These are phyloP conservation scores for bread wheat (Triticum aestivum) DNA, from an alignment of 176 grass and related monocot species.

Conservation along the genomic window DNA sequence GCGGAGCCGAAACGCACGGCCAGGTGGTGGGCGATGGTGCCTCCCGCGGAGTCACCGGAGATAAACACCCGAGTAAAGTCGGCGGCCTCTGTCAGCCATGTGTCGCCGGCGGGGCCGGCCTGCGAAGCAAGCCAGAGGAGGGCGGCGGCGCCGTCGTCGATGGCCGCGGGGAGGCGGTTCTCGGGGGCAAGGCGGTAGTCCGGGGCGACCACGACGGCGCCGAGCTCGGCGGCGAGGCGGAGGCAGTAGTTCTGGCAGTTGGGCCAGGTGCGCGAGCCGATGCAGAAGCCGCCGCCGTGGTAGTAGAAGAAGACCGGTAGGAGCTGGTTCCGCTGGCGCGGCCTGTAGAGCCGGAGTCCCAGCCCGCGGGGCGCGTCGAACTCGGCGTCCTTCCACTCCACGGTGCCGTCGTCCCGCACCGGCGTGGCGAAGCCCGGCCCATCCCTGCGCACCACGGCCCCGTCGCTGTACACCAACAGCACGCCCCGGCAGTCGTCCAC, in stretches of 20 bases:
- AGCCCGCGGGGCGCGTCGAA: constrained; percentile 49
- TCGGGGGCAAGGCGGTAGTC: constrained; percentile 92
- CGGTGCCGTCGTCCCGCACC: constrained; percentile 57
- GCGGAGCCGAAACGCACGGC: constrained; percentile 62
- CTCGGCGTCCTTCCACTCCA: constrained; percentile 63
- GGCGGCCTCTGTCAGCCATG: constrained; percentile 53
- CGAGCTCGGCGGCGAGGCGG: constrained; percentile 60
- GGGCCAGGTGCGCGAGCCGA: constrained; percentile 79
- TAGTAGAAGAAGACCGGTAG: constrained; percentile 79
- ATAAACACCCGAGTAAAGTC: constrained; percentile 59
- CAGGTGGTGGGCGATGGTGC: constrained; percentile 76
- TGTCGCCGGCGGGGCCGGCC: constrained; percentile 11
- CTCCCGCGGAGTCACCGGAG: constrained; percentile 84
- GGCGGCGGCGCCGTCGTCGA: constrained; percentile 45
- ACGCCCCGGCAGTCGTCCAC: constrained; percentile 72
- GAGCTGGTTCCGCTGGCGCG: neutral
- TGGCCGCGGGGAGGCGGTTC: constrained; percentile 66
- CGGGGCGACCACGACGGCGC: constrained; percentile 67
- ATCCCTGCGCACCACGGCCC: constrained; percentile 37
- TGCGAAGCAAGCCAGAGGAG: constrained; percentile 50
- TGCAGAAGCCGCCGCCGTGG: constrained; percentile 82
- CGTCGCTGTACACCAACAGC: constrained; percentile 64
- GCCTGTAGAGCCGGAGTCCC: constrained; percentile 51
- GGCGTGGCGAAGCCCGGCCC: constrained; percentile 48
- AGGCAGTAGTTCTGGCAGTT: constrained; percentile 94